A percentile compares a stretch with the other conserved stretches of the same genome.
These are phyloP conservation scores for Nitzschia sp. DNA, from an alignment of 108 stramenopile species.

Conservation along the genomic window DNA sequence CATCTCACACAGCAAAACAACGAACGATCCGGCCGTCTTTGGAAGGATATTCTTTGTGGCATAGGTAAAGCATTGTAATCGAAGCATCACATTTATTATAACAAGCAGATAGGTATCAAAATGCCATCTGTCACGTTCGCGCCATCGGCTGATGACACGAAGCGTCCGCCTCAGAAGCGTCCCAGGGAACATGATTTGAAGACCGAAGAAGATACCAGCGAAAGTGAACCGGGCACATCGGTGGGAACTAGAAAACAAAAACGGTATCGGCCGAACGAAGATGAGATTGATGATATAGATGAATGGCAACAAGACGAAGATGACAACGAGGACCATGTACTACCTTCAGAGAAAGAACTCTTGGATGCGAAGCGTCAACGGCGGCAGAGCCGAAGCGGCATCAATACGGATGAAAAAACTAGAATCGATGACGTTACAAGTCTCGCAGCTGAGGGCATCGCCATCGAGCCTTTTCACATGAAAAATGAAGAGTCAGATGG, in stretches of 20 bases:
- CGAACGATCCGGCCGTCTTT: too few species aligned
- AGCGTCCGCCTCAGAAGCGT: background rate
- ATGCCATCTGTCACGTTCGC: constrained; percentile 4
- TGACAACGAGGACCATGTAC: constrained; percentile 6
- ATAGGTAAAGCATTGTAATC: too few species aligned
- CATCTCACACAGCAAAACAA: too few species aligned
- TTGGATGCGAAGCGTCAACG: constrained; percentile 42
- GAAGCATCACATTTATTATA: too few species aligned
- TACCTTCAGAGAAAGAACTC: constrained; percentile 29
- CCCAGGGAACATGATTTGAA: background rate
- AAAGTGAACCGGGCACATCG: too few species aligned
- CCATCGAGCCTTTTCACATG: constrained; percentile 87
- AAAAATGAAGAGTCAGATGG: constrained; percentile 77
- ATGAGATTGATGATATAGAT: constrained; percentile 53
- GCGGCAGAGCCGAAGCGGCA: constrained; percentile 25
- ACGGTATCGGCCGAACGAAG: constrained; percentile 21
- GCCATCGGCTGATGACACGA: background rate
- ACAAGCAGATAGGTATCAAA: too few species aligned
- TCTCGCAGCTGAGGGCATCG: constrained; percentile 45
- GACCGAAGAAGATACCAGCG: background rate
- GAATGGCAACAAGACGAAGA: constrained; percentile 50
- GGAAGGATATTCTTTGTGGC: too few species aligned
- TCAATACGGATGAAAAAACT: constrained; percentile 6
- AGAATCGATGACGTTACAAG: constrained; percentile 32
- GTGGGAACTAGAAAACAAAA: background rate